Evolutionary conservation across 1,284 basidiomycete species (phyloP).

Genomic region (Psilocybe mexicana): DNA sequence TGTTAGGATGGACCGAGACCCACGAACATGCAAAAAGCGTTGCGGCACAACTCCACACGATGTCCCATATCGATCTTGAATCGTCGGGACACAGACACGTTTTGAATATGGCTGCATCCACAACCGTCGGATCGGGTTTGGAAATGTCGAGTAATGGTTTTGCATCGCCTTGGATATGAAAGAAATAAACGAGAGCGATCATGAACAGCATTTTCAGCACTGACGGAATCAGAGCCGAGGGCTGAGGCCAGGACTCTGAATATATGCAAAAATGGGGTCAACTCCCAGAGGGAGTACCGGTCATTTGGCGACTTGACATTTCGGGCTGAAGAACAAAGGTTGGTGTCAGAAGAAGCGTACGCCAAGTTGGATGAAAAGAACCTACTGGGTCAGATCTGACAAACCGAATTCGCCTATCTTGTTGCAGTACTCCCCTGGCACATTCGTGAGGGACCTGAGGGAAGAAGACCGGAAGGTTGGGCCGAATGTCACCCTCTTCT

Average conservation of each 20-base stretch:
- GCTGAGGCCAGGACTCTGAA: not conserved
- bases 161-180: not conserved
- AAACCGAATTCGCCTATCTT: not conserved
- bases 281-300: not conserved
- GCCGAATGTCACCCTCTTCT: not conserved
- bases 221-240: not conserved
- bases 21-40: not conserved
- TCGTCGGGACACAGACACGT: not conserved
- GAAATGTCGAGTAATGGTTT: not conserved
- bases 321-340: not conserved
- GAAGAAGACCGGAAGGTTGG: not conserved
- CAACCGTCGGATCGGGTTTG: not conserved
- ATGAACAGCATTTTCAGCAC: not conserved
- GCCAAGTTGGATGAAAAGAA: not conserved
- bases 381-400: not conserved
- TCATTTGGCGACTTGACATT: not conserved
- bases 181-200: not conserved
- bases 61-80: not conserved
- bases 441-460: not conserved
- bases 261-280: not conserved
- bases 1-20: slow-evolving; percentile 2
- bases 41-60: slow-evolving; percentile 2
- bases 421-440: not conserved
- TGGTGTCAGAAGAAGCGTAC: not conserved
- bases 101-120: not conserved